Percentiles rank a stretch among this genome's conserved stretches.
Evolutionary conservation across 352 stramenopile genomes (phyloP).

Genomic region (Phytophthora sojae): DNA sequence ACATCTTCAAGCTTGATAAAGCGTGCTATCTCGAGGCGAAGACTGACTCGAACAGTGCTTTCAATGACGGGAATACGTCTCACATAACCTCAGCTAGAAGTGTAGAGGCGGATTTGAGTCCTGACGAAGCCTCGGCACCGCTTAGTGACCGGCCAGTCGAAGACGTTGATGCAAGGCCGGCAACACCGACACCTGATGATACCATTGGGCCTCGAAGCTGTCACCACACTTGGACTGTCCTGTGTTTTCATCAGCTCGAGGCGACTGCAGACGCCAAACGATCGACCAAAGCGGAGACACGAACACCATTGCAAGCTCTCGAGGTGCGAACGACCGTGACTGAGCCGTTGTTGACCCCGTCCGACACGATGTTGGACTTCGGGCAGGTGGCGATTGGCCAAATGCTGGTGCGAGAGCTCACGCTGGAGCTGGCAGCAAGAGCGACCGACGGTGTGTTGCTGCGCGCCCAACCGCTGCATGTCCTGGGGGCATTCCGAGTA

Average conservation of each 20-base stretch:
- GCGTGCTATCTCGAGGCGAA: slow-evolving; percentile 21
- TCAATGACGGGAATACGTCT: not conserved
- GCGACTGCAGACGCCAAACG: not conserved
- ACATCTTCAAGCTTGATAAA: slow-evolving; percentile 48
- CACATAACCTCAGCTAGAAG: slow-evolving; percentile 12
- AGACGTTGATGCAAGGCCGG: not conserved
- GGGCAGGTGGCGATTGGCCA: slow-evolving; percentile 90
- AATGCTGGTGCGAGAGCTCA: slow-evolving; percentile 59
- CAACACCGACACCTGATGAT: slow-evolving; percentile 18
- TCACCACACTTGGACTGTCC: slow-evolving; percentile 80
- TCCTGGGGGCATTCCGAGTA: slow-evolving; percentile 83
- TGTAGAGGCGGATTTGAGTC: slow-evolving; percentile 21
- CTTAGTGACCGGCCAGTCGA: not conserved
- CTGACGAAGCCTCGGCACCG: not conserved
- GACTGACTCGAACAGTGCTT: not conserved
- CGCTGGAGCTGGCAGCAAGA: slow-evolving; percentile 50
- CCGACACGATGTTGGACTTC: slow-evolving; percentile 69
- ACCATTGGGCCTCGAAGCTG: slow-evolving; percentile 63
- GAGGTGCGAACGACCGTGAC: slow-evolving; percentile 75
- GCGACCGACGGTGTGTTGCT: slow-evolving; percentile 45
- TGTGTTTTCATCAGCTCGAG: slow-evolving; percentile 67
- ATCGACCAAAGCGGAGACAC: not conserved
- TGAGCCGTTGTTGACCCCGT: slow-evolving; percentile 57
- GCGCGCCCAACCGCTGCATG: slow-evolving; percentile 69
- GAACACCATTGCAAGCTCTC: slow-evolving; percentile 53